A percentile compares a stretch with the other conserved stretches of the same genome.
These are phyloP conservation scores for Leccinum sublutescens DNA, from an alignment of 768 basidiomycete genomes.

Conservation along the genomic window DNA sequence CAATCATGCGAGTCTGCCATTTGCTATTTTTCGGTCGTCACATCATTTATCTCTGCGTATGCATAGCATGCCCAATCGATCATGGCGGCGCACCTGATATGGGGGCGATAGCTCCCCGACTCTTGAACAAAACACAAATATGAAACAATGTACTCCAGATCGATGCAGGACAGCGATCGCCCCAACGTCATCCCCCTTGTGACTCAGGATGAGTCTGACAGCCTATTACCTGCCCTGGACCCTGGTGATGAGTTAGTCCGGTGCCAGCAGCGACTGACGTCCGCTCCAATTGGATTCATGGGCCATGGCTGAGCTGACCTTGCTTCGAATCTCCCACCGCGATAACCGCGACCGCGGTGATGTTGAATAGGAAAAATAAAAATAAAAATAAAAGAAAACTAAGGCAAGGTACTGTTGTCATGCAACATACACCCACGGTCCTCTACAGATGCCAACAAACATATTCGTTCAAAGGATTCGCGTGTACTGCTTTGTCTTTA, in stretches of 20 bases:
- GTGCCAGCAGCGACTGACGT: background rate
- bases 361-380: background rate
- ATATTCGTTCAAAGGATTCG: background rate
- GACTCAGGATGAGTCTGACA: background rate
- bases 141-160: background rate
- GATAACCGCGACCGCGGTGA: slow-evolving; percentile 5
- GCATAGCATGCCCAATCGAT: background rate
- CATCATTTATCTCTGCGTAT: background rate
- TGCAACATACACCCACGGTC: slow-evolving; percentile 1
- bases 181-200: background rate
- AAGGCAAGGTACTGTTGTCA: slow-evolving; percentile 14
- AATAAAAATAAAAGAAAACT: background rate
- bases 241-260: background rate
- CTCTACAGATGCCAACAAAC: slow-evolving; percentile 12
- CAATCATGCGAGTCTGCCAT: background rate
- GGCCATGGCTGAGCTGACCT: background rate
- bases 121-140: background rate
- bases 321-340: background rate
- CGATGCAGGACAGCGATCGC: slow-evolving; percentile 4
- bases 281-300: background rate
- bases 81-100: background rate
- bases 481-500: background rate
- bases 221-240: background rate
- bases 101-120: background rate
- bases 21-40: background rate